Evolutionary conservation across 148 eudicot species (phyloP).

Genomic region (Rheum nobile): DNA sequence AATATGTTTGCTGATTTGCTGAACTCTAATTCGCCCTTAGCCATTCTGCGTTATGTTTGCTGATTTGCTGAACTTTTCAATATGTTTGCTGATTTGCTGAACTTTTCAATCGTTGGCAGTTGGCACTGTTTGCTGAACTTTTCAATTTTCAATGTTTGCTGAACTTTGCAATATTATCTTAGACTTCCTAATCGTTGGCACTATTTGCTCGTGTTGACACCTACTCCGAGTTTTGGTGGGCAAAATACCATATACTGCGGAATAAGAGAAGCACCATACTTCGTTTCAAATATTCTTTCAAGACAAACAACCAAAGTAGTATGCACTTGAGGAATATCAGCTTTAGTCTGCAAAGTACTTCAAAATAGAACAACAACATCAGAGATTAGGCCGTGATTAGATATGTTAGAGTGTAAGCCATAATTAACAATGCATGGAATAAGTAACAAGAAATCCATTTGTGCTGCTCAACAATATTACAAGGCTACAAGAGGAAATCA

Average conservation of each 20-base stretch:
- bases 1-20: too few relatives aligned
- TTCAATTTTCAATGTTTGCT: too few relatives aligned
- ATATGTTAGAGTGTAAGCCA: not conserved
- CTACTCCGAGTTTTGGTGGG: too few relatives aligned
- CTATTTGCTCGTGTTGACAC: too few relatives aligned
- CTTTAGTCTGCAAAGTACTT: conserved; percentile 74
- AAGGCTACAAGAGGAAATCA: not conserved
- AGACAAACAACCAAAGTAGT: conserved; percentile 61
- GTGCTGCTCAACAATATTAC: not conserved
- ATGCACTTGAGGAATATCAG: conserved; percentile 60
- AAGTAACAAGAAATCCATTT: not conserved
- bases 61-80: too few relatives aligned
- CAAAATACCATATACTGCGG: conserved; percentile 70
- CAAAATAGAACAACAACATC: conserved; percentile 8
- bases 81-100: too few relatives aligned
- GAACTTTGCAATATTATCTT: too few relatives aligned
- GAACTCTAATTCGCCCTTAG: too few relatives aligned
- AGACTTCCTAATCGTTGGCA: too few relatives aligned
- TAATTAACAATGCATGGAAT: not conserved
- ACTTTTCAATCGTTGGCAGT: too few relatives aligned
- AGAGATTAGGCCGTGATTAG: not conserved
- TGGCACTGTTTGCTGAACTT: too few relatives aligned
- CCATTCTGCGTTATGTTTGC: too few relatives aligned
- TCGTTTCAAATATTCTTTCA: conserved; percentile 64
- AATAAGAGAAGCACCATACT: conserved; percentile 77